Evolutionary conservation across 2,329 filamentous ascomycete species (phyloP), one percentile per base, ranked within the genome.

Genomic region (Fonsecaea monophora): DNA sequence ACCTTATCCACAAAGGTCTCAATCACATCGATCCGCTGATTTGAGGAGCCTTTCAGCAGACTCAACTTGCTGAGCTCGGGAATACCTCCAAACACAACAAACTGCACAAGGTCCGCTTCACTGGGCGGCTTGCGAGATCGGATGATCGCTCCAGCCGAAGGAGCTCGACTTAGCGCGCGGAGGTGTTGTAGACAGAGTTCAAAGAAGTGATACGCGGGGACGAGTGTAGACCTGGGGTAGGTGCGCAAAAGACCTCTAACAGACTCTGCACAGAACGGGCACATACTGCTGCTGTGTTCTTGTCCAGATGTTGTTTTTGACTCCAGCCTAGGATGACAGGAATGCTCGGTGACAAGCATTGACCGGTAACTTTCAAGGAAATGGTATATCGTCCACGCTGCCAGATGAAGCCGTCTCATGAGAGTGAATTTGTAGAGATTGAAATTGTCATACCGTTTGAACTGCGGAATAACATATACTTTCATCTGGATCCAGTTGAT

Each of bases 171-270:
- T 37, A 68, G 48, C 7, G 60, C 50, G 3, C 67, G 67, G 15
- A 72, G 62, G 60, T 71, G 70, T 53, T 69, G 63, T 45, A 65
- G 56, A 34, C 65, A 61, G 34, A 73, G 66, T 6, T 65, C 61
- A 18, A 69, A 70, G 53, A 70, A 69, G n/a, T 69, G 62, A 53
- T 71, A 71, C 3, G 70, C 60, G 12, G 68, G 62, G 15, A 73
- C 61, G 34, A 72, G 42, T 42, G 66, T 57, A 15, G 61, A 59
- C 5, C 55, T 48, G 5, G 69, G 71, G 42, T 73, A 73, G 2
- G 35, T 25, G 7, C 25, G 37, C 13, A 73, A 60, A 12, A 68
- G 62, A 10, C 50, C 25, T 53, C 45, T 64, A 25, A 70, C 53
- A 38, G 38, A 61, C 10, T 60, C 25, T 7, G 32, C 62, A 50